A percentile compares a stretch with the other conserved stretches of the same genome.
phyloP scores from a whole-genome alignment of 2,329 filamentous ascomycete genomes.

The Acephala macrosclerotiorum region DNA sequence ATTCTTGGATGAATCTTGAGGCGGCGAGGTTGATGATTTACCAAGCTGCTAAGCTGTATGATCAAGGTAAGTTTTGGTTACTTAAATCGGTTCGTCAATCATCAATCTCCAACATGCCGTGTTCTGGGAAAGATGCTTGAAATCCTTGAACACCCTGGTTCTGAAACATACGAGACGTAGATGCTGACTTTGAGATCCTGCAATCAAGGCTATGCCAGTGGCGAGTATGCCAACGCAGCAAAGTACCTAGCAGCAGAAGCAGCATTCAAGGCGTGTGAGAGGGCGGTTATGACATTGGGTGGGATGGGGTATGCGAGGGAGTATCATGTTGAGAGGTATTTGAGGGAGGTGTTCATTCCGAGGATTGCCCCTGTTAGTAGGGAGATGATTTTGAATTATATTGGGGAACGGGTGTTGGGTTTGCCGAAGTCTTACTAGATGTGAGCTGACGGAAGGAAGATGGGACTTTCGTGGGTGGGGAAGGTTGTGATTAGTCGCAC shows the following conservation, averaged over 20 bases:
- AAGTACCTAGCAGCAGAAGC: conserved; percentile 72
- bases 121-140: too few relatives aligned
- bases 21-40: too few relatives aligned
- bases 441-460: not conserved
- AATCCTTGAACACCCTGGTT: too few relatives aligned
- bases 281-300: conserved; percentile 63
- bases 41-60: conserved; percentile 68
- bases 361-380: conserved; percentile 62
- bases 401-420: conserved; percentile 71
- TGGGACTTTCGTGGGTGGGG: too few relatives aligned
- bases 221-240: conserved; percentile 71
- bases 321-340: conserved; percentile 69
- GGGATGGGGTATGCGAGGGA: conserved; percentile 68
- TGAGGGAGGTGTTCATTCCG: conserved; percentile 66
- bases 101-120: too few relatives aligned
- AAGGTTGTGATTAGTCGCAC: too few relatives aligned
- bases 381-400: conserved; percentile 80
- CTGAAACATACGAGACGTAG: too few relatives aligned
- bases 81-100: too few relatives aligned
- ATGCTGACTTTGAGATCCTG: too few relatives aligned
- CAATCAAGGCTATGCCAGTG: conserved; percentile 54
- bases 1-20: conserved; percentile 59
- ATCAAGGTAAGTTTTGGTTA: conserved; percentile 47
- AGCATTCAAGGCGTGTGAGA: conserved; percentile 67
- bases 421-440: conserved; percentile 53